phyloP scores from a whole-genome alignment of 805 yeast species.

The Hanseniaspora lachancei region DNA sequence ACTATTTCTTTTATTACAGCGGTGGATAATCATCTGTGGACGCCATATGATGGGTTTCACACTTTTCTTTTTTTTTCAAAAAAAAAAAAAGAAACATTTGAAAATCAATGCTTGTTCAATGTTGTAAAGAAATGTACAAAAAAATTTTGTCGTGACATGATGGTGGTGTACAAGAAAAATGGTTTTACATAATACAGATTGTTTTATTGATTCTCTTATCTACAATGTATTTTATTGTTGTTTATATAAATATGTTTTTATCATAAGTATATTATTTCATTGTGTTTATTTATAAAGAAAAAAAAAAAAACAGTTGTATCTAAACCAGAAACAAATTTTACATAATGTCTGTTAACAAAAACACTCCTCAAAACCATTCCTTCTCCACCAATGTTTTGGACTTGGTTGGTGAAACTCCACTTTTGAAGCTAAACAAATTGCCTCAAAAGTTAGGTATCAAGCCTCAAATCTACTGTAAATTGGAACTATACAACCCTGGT shows the following conservation, averaged over 20 bases:
- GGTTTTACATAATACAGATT: no score
- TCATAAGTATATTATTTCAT: not conserved
- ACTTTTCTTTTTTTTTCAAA: not conserved
- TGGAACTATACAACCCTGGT: slow-evolving; percentile 76
- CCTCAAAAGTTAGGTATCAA: slow-evolving; percentile 67
- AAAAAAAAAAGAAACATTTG: no score
- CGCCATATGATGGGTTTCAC: not conserved
- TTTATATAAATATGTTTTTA: no score
- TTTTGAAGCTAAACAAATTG: slow-evolving; percentile 58
- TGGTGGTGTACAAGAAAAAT: no score
- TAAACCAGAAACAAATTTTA: not conserved
- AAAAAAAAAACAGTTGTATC: not conserved
- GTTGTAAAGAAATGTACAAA: no score
- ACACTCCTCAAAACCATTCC: slow-evolving; percentile 12
- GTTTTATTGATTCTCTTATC: no score
- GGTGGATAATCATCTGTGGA: not conserved
- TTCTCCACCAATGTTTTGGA: slow-evolving; percentile 40
- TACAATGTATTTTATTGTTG: no score
- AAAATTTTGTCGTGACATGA: no score
- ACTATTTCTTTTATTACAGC: not conserved
- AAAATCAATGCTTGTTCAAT: no score
- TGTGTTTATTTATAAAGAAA: not conserved
- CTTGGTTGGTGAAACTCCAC: slow-evolving; percentile 75
- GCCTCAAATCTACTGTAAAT: slow-evolving; percentile 59
- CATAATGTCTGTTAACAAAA: slow-evolving; percentile 11